These are phyloP conservation scores for Phylloporus arenicola DNA, from an alignment of 768 basidiomycete species.

Conservation along the genomic window DNA sequence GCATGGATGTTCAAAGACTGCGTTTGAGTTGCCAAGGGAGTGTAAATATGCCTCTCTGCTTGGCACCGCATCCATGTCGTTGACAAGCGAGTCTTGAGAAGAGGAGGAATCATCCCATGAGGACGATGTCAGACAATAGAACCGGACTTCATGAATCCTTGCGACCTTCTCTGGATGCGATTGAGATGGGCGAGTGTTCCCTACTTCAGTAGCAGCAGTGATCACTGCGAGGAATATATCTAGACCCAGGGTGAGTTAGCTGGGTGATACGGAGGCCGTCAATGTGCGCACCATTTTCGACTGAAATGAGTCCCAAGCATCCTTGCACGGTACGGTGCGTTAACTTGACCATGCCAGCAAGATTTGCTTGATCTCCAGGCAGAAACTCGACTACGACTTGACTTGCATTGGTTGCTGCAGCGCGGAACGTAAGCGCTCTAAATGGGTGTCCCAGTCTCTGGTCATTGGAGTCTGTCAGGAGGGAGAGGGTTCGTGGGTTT, in stretches of 20 bases:
- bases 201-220: conserved; percentile 69
- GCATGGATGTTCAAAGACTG: conserved; percentile 88
- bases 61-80: conserved; percentile 48
- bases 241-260: conserved; percentile 24
- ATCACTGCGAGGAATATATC: conserved; percentile 86
- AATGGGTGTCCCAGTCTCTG: conserved; percentile 55
- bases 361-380: conserved; percentile 64
- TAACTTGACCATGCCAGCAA: conserved; percentile 55
- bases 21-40: conserved; percentile 34
- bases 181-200: conserved; percentile 60
- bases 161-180: conserved; percentile 60
- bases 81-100: conserved; percentile 48
- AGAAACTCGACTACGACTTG: conserved; percentile 88
- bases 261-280: neutral
- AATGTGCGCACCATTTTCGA: conserved; percentile 54
- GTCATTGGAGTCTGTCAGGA: conserved; percentile 65
- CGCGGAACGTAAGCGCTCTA: conserved; percentile 68
- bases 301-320: conserved; percentile 75
- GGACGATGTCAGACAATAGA: conserved; percentile 80
- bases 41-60: conserved; percentile 43
- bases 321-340: conserved; percentile 74
- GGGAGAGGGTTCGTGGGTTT: conserved; percentile 64
- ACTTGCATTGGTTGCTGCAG: conserved; percentile 42
- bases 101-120: conserved; percentile 75
- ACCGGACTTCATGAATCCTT: conserved; percentile 83